Evolutionary conservation across 192 early-diverging fungal species (phyloP).

Genomic region (Coemansia sp.): DNA sequence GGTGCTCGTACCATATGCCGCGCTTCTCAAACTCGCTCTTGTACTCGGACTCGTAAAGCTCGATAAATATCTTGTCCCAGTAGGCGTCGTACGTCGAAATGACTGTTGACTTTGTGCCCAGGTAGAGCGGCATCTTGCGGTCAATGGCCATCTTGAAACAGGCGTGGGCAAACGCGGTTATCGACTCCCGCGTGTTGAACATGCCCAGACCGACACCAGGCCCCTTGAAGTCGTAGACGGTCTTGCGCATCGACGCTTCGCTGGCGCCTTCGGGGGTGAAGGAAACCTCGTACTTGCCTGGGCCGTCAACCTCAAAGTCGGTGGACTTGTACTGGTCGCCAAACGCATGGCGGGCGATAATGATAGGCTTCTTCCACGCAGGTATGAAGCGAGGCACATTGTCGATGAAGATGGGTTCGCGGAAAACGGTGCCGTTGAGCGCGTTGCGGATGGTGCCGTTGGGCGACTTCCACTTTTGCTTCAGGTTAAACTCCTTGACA

Average conservation of each 20-base stretch:
- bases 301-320: slow-evolving; percentile 88
- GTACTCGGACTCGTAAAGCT: slow-evolving; percentile 86
- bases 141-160: slow-evolving; percentile 93
- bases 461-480: slow-evolving; percentile 98
- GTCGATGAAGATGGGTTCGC: slow-evolving; percentile 93
- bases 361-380: slow-evolving; percentile 92
- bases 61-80: slow-evolving; percentile 97
- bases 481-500: slow-evolving; percentile 93
- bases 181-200: slow-evolving; percentile 94
- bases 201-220: slow-evolving; percentile 93
- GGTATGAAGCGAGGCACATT: slow-evolving; percentile 92
- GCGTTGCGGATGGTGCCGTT: slow-evolving; percentile 98
- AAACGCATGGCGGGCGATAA: slow-evolving; percentile 95
- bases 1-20: slow-evolving; percentile 98
- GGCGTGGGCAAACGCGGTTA: slow-evolving; percentile 88
- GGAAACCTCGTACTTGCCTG: slow-evolving; percentile 87
- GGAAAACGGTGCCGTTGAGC: slow-evolving; percentile 96
- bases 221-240: slow-evolving; percentile 82
- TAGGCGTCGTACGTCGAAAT: slow-evolving; percentile 95
- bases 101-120: slow-evolving; percentile 97
- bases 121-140: slow-evolving; percentile 90
- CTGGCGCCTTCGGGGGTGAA: slow-evolving; percentile 86
- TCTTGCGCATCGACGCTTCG: slow-evolving; percentile 59
- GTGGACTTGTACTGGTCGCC: slow-evolving; percentile 99
- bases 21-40: slow-evolving; percentile 73